Conservation (phyloP, 305 asterid species). For the Salvia sclarea region DNA sequence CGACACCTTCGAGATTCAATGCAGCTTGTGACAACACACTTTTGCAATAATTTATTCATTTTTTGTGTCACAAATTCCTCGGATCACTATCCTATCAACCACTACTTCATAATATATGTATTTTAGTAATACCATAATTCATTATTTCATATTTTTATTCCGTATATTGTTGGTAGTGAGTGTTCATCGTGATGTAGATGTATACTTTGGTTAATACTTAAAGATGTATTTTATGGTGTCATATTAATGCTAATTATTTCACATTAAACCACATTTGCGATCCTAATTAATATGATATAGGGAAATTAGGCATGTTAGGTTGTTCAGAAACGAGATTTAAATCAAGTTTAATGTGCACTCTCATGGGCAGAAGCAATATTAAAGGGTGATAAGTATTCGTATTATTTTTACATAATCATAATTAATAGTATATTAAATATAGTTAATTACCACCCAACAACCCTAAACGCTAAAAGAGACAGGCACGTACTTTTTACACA, state of each 20-base stretch:
- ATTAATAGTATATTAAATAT: too few relatives aligned
- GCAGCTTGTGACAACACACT: constrained; percentile 24
- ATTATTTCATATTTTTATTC: not conserved
- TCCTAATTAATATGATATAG: not conserved
- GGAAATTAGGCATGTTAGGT: not conserved
- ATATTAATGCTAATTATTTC: not conserved
- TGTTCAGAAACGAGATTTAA: not conserved
- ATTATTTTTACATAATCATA: too few relatives aligned
- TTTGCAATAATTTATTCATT: constrained; percentile 17
- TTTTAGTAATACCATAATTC: not conserved
- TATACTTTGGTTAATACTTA: not conserved
- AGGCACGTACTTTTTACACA: not conserved
- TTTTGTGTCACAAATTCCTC: not conserved
- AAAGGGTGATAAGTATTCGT: not conserved
- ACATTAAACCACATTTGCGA: not conserved
- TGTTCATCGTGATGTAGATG: too few relatives aligned
- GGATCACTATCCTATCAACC: not conserved
- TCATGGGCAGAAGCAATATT: not conserved
- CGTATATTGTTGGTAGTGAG: too few relatives aligned
- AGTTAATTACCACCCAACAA: too few relatives aligned
- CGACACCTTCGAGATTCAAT: constrained; percentile 36
- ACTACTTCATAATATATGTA: not conserved
- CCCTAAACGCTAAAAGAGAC: not conserved
- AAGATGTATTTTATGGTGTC: not conserved
- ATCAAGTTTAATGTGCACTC: not conserved